Conservation (phyloP, 2,329 filamentous ascomycete species). For the Tolypocladium sp. region DNA sequence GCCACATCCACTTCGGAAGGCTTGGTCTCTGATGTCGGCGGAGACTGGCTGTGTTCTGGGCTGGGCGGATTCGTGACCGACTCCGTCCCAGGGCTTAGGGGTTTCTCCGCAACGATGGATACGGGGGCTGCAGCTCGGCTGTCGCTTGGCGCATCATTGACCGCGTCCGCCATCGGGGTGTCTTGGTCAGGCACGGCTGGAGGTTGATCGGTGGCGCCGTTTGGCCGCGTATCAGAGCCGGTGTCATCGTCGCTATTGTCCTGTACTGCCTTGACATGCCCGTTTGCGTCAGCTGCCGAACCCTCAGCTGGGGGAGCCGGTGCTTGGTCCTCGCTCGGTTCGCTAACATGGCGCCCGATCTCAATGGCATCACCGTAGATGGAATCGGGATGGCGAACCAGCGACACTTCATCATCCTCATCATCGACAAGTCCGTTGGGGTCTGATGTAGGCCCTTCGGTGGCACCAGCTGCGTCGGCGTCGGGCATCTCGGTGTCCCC, state of each 20-base stretch:
- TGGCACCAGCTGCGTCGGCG: conserved; percentile 4
- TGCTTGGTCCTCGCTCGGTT: background rate
- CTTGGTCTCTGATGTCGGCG: conserved; percentile 40
- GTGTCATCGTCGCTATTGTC: background rate
- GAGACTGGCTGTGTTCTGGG: conserved; percentile 36
- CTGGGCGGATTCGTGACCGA: conserved; percentile 32
- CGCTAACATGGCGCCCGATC: background rate
- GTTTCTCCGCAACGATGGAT: conserved; percentile 13
- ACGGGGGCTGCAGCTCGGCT: background rate
- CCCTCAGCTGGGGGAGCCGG: background rate
- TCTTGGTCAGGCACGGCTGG: background rate
- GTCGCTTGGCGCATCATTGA: background rate
- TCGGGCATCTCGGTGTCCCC: conserved; percentile 15
- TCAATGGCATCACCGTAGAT: conserved; percentile 5
- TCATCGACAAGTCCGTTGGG: conserved; percentile 9
- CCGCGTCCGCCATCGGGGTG: background rate
- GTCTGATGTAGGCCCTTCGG: background rate
- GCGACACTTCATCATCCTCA: conserved; percentile 22
- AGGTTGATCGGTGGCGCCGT: background rate
- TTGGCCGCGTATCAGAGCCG: background rate
- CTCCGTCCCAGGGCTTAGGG: conserved; percentile 32
- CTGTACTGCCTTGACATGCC: background rate
- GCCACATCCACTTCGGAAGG: conserved; percentile 38
- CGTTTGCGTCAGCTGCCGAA: background rate
- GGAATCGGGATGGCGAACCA: conserved; percentile 20